A percentile compares a stretch with the other conserved stretches of the same genome.
phyloP scores from a whole-genome alignment of 73 alveolate genomes.

The Paramecium bursaria region DNA sequence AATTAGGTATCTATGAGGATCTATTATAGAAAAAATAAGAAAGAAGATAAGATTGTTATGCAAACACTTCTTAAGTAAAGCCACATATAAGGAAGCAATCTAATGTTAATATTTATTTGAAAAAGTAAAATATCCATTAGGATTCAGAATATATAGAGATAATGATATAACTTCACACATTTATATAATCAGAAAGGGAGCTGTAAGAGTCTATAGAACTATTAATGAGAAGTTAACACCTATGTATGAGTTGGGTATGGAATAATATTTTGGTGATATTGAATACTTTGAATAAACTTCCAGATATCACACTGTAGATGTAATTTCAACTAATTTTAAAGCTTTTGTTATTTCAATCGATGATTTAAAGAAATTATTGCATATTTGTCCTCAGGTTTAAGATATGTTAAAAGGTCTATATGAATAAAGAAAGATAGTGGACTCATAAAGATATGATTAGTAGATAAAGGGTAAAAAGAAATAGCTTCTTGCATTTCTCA shows the following conservation, averaged over 20 bases:
- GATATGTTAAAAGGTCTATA: neutral
- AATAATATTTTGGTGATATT: slow-evolving; percentile 35
- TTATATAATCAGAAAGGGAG: slow-evolving; percentile 9
- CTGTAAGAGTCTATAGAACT: slow-evolving; percentile 12
- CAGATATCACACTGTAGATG: slow-evolving; percentile 16
- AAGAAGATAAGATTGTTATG: slow-evolving; percentile 19
- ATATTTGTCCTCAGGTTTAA: slow-evolving; percentile 14
- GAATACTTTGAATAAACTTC: slow-evolving; percentile 46
- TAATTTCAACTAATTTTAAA: neutral
- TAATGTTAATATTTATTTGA: slow-evolving; percentile 35
- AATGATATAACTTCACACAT: neutral
- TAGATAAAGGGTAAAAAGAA: slow-evolving; percentile 2
- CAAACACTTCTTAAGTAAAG: neutral
- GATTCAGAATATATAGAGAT: slow-evolving; percentile 5
- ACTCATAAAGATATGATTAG: neutral
- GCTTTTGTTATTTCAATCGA: neutral
- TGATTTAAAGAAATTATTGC: slow-evolving; percentile 23
- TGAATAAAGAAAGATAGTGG: neutral
- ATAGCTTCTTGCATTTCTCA: too few relatives aligned
- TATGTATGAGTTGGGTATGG: slow-evolving; percentile 29
- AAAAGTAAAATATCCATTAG: slow-evolving; percentile 1
- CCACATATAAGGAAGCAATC: slow-evolving; percentile 43
- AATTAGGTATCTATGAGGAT: neutral
- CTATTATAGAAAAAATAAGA: slow-evolving; percentile 30
- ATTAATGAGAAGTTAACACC: neutral